Percentiles rank a stretch among this genome's conserved stretches.
Evolutionary conservation across 176 grass and related monocot species (phyloP).

Genomic region (Bothriochloa decipiens): DNA sequence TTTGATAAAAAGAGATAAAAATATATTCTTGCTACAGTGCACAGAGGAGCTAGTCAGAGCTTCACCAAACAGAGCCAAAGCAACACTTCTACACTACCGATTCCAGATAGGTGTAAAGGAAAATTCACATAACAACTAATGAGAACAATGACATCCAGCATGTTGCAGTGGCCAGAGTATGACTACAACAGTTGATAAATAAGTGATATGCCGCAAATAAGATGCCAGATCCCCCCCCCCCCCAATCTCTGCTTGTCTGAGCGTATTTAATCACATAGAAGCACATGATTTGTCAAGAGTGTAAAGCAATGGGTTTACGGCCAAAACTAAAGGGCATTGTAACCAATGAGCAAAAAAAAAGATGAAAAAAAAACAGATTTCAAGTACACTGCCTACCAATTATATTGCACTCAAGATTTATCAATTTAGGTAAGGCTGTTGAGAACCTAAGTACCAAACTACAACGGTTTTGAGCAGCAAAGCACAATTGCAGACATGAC

Average conservation of each 20-base stretch:
- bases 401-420: background rate
- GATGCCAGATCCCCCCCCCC: background rate
- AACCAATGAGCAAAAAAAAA: background rate
- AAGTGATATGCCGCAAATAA: constrained; percentile 9
- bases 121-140: background rate
- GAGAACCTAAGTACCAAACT: background rate
- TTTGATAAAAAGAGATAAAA: background rate
- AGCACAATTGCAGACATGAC: background rate
- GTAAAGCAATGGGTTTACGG: background rate
- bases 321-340: background rate
- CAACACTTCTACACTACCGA: background rate
- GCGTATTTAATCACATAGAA: background rate
- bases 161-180: background rate
- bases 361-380: background rate
- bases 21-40: background rate
- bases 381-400: background rate
- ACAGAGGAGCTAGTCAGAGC: background rate
- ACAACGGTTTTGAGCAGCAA: background rate
- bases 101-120: background rate
- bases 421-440: background rate
- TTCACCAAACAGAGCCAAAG: background rate
- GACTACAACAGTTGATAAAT: background rate
- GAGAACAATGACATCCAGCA: background rate
- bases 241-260: background rate
- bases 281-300: background rate